Evolutionary conservation across 1,139 yeast species (phyloP), one percentile per base, ranked within the genome.

Genomic region (Scheffersomyces quercinus): DNA sequence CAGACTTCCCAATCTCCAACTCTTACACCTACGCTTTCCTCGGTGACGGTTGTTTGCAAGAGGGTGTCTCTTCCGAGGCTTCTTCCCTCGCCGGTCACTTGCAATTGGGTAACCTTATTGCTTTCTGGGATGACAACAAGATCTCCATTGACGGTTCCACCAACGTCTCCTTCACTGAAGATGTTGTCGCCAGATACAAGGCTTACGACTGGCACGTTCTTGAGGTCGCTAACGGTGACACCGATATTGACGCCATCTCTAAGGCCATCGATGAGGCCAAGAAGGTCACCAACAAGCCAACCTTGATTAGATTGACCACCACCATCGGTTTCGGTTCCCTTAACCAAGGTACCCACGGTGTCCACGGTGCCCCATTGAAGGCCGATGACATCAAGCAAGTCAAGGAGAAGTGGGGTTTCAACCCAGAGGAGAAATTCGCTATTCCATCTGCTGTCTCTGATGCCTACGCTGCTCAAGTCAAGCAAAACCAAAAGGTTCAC

Each of bases 21-120:
- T 81, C 82, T 67, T 81, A 77, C 79, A 83, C 90, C 54, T 93
- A 84, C 71, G 69, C 75, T 54, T 85, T 95, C 77, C 74, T 89
- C 52, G 99, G 99, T 74, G 99, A 93, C 62, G 99, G 99, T 58
- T 95, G 99, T 77, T 79, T 93, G 79, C 88, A 86, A 93, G 99
- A 93, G 78, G 99, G 99, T 81, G 90, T 93, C 52, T 82, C 97
- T 48, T 81, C 95, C 49, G 99, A 93, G 77, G 95, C 98, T 43
- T 80, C 81, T 58, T 93, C 99, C 36, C 75, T 91, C 52, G 99
- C 99, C 54, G 99, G 99, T 62, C 99, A 93, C 75, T 79, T 93
- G 70, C 81, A 90, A 77, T 84, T 93, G 68, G 90, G 90, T 68
- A 91, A 91, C 79, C 82, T 93, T 75, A 89, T 93, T 70, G 90